Evolutionary conservation across 371 early-diverging fungal species (phyloP).

Genomic region (Mortierella sp.): DNA sequence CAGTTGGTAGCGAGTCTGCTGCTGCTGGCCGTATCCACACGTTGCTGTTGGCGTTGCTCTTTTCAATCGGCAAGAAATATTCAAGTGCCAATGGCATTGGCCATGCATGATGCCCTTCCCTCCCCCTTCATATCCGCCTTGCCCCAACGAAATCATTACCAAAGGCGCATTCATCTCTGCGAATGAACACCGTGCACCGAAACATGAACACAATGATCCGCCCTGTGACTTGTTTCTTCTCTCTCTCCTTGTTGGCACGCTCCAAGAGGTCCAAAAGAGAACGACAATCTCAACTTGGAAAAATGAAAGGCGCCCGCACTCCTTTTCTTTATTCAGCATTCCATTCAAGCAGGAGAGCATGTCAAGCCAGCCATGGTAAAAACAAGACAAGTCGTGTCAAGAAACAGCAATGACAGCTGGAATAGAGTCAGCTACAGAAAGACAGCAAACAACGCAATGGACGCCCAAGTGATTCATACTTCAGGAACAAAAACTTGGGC

Average conservation of each 20-base stretch:
- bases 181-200: conserved; percentile 6
- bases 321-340: neutral
- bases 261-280: neutral
- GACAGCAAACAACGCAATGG: neutral
- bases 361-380: conserved; percentile 8
- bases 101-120: neutral
- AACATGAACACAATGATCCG: neutral
- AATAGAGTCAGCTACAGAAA: neutral
- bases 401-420: neutral
- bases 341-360: neutral
- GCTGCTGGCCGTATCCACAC: neutral
- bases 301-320: neutral
- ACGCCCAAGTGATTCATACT: no score
- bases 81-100: neutral
- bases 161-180: neutral
- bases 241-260: neutral
- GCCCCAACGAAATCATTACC: neutral
- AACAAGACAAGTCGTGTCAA: neutral
- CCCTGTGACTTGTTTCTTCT: neutral
- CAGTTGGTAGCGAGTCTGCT: neutral
- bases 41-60: neutral
- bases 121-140: neutral
- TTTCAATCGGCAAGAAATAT: neutral
- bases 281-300: neutral
- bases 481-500: no score